Base-by-base conservation (phyloP, 2,329 filamentous ascomycete genomes). In the Colletotrichum somersetense region DNA sequence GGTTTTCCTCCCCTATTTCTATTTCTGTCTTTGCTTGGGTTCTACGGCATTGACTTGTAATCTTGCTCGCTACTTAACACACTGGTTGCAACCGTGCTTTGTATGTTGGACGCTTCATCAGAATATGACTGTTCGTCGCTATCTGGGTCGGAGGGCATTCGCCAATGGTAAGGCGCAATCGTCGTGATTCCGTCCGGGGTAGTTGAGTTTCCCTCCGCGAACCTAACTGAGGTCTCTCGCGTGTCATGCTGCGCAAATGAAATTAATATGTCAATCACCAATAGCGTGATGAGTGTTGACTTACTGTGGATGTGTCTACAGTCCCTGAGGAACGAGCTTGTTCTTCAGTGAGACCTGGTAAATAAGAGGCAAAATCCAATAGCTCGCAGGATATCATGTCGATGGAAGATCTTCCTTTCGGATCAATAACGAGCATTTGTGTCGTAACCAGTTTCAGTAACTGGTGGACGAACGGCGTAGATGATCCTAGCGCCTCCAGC, bases 381-480 rank as follows among this genome's bases (percentile, higher is more conserved):
- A 67, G 16, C 12, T 62, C 56, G 11, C 5, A 5, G n/a, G 46
- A 62, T 26, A 67, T 48, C 6, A 42, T 26, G 30, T 67, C 57
- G 16, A 63, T 67, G 2, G 40, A 55, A 18, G 12, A 35, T 6
- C 66, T 35, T 2, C 52, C 3, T 58, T 38, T 58, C 5, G 61
- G 53, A 30, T 69, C 44, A 8, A 48, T 12, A 11, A 65, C 35
- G 18, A 69, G 67, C 67, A 69, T 69, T 14, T 42, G 12, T 1
- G 20, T 20, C 53, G 35, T 52, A 5, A 69, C 58, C 53, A 69
- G 20, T 18, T 44, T n/a, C 33, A 69, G 55, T 44, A 69, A 59
- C 8, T 46, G 18, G 26, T 7, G 5, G 18, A 14, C 26, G 20
- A 58, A 69, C 16, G 18, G 12, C 10, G 61, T 26, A 33, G 5